Evolutionary conservation across 768 basidiomycete species (phyloP).

Genomic region (Kwoniella shandongensis): DNA sequence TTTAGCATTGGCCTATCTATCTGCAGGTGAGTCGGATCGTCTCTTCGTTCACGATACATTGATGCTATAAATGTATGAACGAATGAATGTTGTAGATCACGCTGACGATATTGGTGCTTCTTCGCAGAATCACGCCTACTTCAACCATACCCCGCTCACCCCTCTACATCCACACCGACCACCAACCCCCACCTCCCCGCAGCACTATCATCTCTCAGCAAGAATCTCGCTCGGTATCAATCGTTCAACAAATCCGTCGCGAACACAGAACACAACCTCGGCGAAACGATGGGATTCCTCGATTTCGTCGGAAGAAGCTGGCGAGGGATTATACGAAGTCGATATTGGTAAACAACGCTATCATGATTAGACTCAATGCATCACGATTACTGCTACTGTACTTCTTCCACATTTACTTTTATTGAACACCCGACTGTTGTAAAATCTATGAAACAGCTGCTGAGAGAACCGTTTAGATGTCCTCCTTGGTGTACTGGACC

Average conservation of each 20-base stretch:
- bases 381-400: no score
- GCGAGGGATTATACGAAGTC: constrained; percentile 30
- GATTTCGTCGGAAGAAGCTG: constrained; percentile 23
- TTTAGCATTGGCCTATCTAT: constrained; percentile 33
- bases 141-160: constrained; percentile 28
- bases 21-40: constrained; percentile 27
- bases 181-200: constrained; percentile 27
- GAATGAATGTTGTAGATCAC: no score
- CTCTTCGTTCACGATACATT: no score
- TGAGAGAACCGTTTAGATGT: constrained; percentile 3
- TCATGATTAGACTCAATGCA: background rate
- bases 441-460: no score
- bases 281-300: constrained; percentile 24
- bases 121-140: constrained; percentile 39
- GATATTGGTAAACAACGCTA: constrained; percentile 11
- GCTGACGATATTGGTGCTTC: background rate
- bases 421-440: no score
- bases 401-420: no score
- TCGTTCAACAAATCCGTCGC: constrained; percentile 12
- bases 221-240: constrained; percentile 24
- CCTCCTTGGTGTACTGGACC: constrained; percentile 41
- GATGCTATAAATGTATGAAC: no score
- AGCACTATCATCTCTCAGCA: constrained; percentile 23
- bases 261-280: constrained; percentile 24
- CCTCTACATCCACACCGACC: background rate